Conservation (phyloP, 2,329 filamentous ascomycete genomes). For the Lojkania enalia region DNA sequence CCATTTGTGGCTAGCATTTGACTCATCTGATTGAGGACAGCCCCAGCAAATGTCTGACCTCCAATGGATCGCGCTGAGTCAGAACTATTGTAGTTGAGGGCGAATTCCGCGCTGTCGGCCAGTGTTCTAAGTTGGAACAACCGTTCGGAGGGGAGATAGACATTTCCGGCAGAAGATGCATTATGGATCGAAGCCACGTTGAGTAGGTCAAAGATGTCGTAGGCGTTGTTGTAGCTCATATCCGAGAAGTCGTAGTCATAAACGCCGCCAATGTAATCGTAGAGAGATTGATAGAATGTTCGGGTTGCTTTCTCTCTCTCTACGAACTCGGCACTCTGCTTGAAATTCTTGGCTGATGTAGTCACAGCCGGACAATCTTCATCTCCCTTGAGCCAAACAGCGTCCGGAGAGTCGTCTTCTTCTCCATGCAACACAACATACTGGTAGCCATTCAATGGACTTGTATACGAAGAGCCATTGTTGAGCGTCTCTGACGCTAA, state of each 20-base stretch:
- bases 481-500: slow-evolving; percentile 21
- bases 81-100: slow-evolving; percentile 7
- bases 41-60: slow-evolving; percentile 40
- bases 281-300: slow-evolving; percentile 49
- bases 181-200: slow-evolving; percentile 57
- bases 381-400: slow-evolving; percentile 53
- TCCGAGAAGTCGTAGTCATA: slow-evolving; percentile 43
- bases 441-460: slow-evolving; percentile 57
- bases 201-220: slow-evolving; percentile 57
- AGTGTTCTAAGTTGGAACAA: slow-evolving; percentile 16
- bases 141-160: slow-evolving; percentile 15
- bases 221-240: slow-evolving; percentile 55
- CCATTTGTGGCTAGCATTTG: slow-evolving; percentile 31
- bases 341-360: slow-evolving; percentile 39
- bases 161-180: slow-evolving; percentile 23
- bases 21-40: slow-evolving; percentile 38
- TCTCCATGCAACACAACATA: slow-evolving; percentile 54
- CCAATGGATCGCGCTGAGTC: slow-evolving; percentile 38
- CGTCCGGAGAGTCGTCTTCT: slow-evolving; percentile 50
- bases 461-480: slow-evolving; percentile 5
- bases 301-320: slow-evolving; percentile 40
- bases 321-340: slow-evolving; percentile 43
- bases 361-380: slow-evolving; percentile 40
- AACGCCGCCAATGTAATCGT: slow-evolving; percentile 47
- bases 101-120: slow-evolving; percentile 16